A percentile compares a stretch with the other conserved stretches of the same genome.
These are phyloP conservation scores for Yarrowia sp. DNA, from an alignment of 805 yeast species.

Conservation along the genomic window DNA sequence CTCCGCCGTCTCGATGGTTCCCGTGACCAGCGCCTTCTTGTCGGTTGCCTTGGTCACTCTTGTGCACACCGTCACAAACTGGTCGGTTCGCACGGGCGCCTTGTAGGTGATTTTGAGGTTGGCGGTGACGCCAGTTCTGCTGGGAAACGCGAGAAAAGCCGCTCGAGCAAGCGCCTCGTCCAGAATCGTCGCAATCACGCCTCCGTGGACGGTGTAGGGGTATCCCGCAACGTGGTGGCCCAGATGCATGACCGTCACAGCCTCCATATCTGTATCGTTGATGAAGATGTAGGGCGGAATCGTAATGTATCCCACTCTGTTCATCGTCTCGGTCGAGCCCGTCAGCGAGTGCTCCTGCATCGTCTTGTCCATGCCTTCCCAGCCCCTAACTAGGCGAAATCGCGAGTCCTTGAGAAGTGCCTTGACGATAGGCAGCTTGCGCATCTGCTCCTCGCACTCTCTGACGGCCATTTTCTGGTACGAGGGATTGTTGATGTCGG, in stretches of 20 bases:
- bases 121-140: conserved; percentile 87
- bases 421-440: conserved; percentile 18
- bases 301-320: conserved; percentile 76
- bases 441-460: conserved; percentile 16
- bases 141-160: conserved; percentile 80
- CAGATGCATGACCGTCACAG: conserved; percentile 66
- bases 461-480: not conserved
- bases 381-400: conserved; percentile 20
- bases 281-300: conserved; percentile 69
- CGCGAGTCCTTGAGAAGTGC: conserved; percentile 13
- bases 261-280: conserved; percentile 54
- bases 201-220: conserved; percentile 86
- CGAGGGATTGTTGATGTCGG: conserved; percentile 7
- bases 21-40: conserved; percentile 69
- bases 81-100: conserved; percentile 56
- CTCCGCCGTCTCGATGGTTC: conserved; percentile 17
- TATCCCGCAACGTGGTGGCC: conserved; percentile 82
- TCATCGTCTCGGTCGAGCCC: conserved; percentile 48
- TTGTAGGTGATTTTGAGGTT: conserved; percentile 60
- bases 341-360: conserved; percentile 36
- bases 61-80: conserved; percentile 66
- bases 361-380: conserved; percentile 23
- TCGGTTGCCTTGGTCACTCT: conserved; percentile 66
- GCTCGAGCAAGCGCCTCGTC: conserved; percentile 86
- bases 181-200: conserved; percentile 73